Base-by-base conservation (phyloP, 805 yeast genomes). In the Pichia eremophila region DNA sequence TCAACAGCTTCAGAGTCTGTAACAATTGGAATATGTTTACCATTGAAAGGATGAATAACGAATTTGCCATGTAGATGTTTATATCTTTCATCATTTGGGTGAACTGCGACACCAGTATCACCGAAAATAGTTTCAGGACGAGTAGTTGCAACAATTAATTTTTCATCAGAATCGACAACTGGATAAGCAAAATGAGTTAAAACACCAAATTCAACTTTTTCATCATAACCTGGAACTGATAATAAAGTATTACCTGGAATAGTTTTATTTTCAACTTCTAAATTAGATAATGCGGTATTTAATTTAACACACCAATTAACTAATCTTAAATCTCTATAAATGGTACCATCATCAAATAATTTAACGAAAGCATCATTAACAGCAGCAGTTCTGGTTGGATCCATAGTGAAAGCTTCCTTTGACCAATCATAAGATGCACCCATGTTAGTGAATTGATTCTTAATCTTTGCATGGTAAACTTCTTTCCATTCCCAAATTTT, bases 401-500 rank as follows among this genome's bases (percentile, higher is more conserved):
- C 84, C 63, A 93, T 72, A 39, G 99, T 90, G 73, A 93, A 93
- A 11, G 88, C 95, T 71, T 93, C 99, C 64, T 91, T 82, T 36
- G 76, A 64, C 98, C 98, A 93, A 65, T 90, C 98, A 61, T 89
- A 93, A 18, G 99, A 93, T 28, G 97, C 96, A 66, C 99, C 99
- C 63, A 93, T 75, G 53, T 79, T 79, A 66, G 79, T 72, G 63
- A 91, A 79, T 71, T 93, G 99, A 55, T 74, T 64, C 72, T 85
- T 86, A 67, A 93, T 93, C 60, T 85, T 83, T 48, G 66, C 67
- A 58, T 93, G 97, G 71, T 93, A 93, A 51, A 84, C 89, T 53
- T 89, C 95, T 66, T 93, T 93, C 99, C 99, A 93, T 57, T 88
- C 95, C 98, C 98, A 93, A 31, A 93, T 96, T 63, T 84, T 83